Percentiles rank a stretch among this genome's conserved stretches.
These are phyloP conservation scores for Syncephalastrum sp. DNA, from an alignment of 371 early-diverging fungal genomes.

Conservation along the genomic window DNA sequence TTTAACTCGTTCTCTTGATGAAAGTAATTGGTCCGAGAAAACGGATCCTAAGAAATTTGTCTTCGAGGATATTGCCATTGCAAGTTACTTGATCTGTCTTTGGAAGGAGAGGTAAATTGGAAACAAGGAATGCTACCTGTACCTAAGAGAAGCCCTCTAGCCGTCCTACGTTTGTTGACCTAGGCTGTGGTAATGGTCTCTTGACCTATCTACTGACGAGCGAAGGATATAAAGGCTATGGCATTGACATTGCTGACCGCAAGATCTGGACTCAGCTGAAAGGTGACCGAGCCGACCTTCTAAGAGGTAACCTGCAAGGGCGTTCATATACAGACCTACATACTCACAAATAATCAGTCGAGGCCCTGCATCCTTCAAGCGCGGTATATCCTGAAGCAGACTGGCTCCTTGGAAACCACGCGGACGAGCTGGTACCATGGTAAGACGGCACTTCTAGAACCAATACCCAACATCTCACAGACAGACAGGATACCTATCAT, in stretches of 20 bases:
- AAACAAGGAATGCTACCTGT: background rate
- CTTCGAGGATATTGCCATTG: constrained; percentile 85
- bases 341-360: constrained; percentile 29
- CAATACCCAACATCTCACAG: too few species aligned
- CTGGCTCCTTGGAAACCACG: constrained; percentile 92
- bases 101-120: constrained; percentile 55
- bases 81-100: constrained; percentile 75
- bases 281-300: constrained; percentile 23
- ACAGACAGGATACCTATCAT: constrained; percentile 69
- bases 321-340: background rate
- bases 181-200: constrained; percentile 93
- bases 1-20: background rate
- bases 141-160: constrained; percentile 11
- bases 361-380: constrained; percentile 61
- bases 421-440: constrained; percentile 91
- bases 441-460: constrained; percentile 13
- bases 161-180: constrained; percentile 74
- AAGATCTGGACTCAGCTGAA: constrained; percentile 70
- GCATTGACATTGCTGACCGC: constrained; percentile 76
- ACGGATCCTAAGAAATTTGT: constrained; percentile 86
- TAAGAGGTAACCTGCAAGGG: constrained; percentile 29
- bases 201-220: constrained; percentile 75
- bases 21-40: constrained; percentile 70
- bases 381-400: constrained; percentile 51
- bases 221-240: constrained; percentile 80